Conservation (phyloP, 768 basidiomycete species). For the Cubamyces lactineus region DNA sequence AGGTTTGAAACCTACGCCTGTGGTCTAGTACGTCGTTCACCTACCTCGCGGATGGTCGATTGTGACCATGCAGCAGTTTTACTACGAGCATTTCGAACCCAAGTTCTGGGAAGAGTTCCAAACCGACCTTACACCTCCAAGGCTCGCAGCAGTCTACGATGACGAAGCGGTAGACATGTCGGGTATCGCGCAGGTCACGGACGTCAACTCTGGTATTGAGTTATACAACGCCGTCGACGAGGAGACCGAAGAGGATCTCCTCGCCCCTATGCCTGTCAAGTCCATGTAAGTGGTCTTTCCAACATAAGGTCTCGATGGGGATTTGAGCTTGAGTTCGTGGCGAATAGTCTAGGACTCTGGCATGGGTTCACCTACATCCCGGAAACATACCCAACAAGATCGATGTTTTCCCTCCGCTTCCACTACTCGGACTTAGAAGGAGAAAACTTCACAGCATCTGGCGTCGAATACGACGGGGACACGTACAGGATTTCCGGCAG, state of each 20-base stretch:
- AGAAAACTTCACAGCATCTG: neutral
- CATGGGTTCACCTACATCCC: constrained; percentile 2
- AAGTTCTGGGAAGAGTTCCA: neutral
- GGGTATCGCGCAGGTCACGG: neutral
- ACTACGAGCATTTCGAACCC: neutral
- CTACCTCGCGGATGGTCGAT: no score
- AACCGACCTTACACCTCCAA: neutral
- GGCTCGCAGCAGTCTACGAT: neutral
- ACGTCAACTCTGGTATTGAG: neutral
- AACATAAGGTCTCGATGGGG: neutral
- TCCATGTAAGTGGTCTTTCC: neutral
- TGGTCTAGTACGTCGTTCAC: neutral
- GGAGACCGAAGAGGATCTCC: neutral
- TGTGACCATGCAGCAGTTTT: neutral
- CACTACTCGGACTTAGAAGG: neutral
- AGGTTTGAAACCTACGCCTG: neutral
- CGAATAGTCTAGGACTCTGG: constrained; percentile 5
- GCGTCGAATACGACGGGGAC: neutral
- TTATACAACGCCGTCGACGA: neutral
- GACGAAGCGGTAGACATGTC: neutral
- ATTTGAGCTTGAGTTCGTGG: neutral
- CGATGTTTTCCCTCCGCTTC: constrained; percentile 1
- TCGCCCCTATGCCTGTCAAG: neutral
- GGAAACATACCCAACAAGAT: neutral
- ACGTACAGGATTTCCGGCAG: neutral